Conservation (phyloP, 495 filamentous ascomycete species). For the Podospora pseudoanserina region DNA sequence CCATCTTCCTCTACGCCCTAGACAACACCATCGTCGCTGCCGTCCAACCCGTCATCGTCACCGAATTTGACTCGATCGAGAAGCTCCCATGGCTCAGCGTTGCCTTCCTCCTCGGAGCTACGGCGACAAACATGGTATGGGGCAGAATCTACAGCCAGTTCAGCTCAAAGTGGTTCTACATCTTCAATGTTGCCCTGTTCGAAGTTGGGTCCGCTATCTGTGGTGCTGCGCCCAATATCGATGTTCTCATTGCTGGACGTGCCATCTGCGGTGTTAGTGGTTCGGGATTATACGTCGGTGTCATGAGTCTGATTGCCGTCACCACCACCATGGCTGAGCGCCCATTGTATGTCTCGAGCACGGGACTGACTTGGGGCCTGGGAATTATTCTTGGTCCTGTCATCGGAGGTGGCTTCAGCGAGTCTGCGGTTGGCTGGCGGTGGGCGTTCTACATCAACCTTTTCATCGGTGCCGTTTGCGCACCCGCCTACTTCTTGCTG, state of each 20-base stretch:
- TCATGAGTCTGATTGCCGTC: slow-evolving; percentile 42
- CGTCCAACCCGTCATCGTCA: slow-evolving; percentile 50
- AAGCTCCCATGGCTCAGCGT: slow-evolving; percentile 56
- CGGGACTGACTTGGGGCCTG: slow-evolving; percentile 47
- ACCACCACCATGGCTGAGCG: slow-evolving; percentile 46
- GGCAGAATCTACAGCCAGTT: slow-evolving; percentile 48
- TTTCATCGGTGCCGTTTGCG: slow-evolving; percentile 48
- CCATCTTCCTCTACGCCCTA: slow-evolving; percentile 51
- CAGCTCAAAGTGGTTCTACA: slow-evolving; percentile 52
- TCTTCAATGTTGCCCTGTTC: slow-evolving; percentile 49
- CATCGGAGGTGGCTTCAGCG: slow-evolving; percentile 59
- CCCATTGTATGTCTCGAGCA: slow-evolving; percentile 43
- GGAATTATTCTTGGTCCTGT: slow-evolving; percentile 57
- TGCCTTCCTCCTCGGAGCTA: slow-evolving; percentile 42
- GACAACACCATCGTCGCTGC: slow-evolving; percentile 62
- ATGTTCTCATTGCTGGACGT: slow-evolving; percentile 46
- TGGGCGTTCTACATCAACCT: slow-evolving; percentile 74
- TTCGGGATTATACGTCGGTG: slow-evolving; percentile 48
- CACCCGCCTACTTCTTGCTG: slow-evolving; percentile 55
- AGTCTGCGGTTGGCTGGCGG: slow-evolving; percentile 50
- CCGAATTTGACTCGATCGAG: slow-evolving; percentile 40
- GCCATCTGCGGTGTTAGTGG: slow-evolving; percentile 43
- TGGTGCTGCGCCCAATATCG: slow-evolving; percentile 26
- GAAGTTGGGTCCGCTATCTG: slow-evolving; percentile 52
- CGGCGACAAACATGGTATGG: slow-evolving; percentile 39